These are phyloP conservation scores for Trichoderma sp. DNA, from an alignment of 2,329 filamentous ascomycete genomes.

Conservation along the genomic window DNA sequence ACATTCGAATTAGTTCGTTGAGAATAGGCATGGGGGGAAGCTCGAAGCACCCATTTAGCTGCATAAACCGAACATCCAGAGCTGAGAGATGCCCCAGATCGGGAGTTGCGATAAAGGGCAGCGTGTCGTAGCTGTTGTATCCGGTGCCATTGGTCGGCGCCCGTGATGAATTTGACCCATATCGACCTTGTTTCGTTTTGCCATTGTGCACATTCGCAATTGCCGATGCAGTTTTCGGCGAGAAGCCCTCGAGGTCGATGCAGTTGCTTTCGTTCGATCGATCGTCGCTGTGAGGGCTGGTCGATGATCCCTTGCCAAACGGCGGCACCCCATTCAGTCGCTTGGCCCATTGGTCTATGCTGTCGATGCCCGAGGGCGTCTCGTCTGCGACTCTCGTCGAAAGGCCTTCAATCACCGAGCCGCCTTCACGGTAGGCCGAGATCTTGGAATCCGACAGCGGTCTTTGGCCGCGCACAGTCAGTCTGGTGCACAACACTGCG, in stretches of 20 bases:
- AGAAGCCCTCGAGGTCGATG: constrained; percentile 13
- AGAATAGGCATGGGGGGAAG: constrained; percentile 30
- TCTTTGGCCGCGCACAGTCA: neutral
- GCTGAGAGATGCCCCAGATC: constrained; percentile 19
- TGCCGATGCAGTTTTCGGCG: constrained; percentile 6
- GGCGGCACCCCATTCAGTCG: constrained; percentile 1
- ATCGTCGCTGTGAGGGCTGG: neutral
- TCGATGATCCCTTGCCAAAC: neutral
- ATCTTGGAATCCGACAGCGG: constrained; percentile 2
- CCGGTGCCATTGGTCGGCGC: neutral
- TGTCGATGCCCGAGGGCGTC: constrained; percentile 20
- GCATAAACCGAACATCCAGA: constrained; percentile 28
- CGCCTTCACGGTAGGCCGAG: neutral
- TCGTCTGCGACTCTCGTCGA: neutral
- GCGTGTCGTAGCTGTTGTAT: constrained; percentile 13
- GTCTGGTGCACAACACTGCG: neutral
- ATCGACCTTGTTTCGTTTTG: neutral
- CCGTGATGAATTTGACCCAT: neutral
- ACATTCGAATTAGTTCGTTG: constrained; percentile 33
- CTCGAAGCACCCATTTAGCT: constrained; percentile 31
- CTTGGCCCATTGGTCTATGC: constrained; percentile 22
- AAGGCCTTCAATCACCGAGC: neutral
- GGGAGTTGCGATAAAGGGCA: constrained; percentile 16
- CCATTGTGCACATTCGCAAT: neutral
- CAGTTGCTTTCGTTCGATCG: neutral